Percentiles rank a stretch among this genome's conserved stretches.
Evolutionary conservation across 371 early-diverging fungal genomes (phyloP).

Genomic region (Rhizopus delemar): DNA sequence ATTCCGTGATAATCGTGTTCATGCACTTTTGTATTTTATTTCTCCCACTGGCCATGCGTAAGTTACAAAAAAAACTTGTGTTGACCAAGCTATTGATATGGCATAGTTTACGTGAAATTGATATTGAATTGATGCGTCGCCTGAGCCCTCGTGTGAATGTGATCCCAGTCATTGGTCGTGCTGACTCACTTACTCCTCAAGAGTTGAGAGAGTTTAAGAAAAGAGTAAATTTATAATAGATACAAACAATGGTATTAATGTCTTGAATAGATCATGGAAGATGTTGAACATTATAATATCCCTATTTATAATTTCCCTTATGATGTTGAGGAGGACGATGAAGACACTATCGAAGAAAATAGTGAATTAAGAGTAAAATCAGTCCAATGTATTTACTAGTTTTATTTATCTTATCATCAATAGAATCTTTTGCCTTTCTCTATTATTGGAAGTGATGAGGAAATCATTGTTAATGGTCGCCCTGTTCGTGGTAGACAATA

Average conservation of each 20-base stretch:
- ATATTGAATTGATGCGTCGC: conserved; percentile 95
- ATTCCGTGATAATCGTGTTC: conserved; percentile 96
- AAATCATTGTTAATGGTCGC: conserved; percentile 75
- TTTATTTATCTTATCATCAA: neutral
- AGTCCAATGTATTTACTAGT: neutral
- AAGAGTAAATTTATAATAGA: conserved; percentile 52
- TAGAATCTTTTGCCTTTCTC: conserved; percentile 94
- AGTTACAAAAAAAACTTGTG: conserved; percentile 3
- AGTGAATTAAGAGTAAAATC: conserved; percentile 74
- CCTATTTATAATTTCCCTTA: conserved; percentile 88
- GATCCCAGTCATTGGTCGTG: conserved; percentile 88
- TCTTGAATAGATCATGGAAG: conserved; percentile 76
- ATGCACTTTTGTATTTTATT: conserved; percentile 97
- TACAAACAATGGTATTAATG: neutral
- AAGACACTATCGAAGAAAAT: conserved; percentile 96
- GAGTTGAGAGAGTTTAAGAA: conserved; percentile 82
- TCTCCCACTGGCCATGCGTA: conserved; percentile 96
- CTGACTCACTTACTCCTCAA: conserved; percentile 75
- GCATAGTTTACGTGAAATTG: conserved; percentile 87
- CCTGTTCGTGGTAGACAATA: conserved; percentile 93
- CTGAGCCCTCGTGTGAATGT: conserved; percentile 92
- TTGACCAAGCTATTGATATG: neutral
- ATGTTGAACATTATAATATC: conserved; percentile 88
- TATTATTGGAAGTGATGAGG: conserved; percentile 96
- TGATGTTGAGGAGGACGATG: conserved; percentile 79